phyloP scores from a whole-genome alignment of 2,329 filamentous ascomycete species.

The Ophiocordyceps camponoti-leonardi region DNA sequence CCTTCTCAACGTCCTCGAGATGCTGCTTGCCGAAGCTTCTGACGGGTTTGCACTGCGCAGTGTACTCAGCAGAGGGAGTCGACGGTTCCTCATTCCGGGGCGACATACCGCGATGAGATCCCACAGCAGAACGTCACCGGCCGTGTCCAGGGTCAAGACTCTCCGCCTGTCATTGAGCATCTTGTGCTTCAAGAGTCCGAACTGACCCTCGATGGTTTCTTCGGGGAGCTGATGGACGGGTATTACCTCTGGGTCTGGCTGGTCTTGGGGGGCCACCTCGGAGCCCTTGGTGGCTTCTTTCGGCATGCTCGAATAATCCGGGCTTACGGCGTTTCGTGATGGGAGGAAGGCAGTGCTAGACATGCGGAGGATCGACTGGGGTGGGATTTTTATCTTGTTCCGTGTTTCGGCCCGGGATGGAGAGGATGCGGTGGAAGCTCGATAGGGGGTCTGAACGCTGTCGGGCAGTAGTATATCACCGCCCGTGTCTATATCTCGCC shows the following conservation, averaged over 20 bases:
- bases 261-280: conserved; percentile 11
- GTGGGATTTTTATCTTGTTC: conserved; percentile 50
- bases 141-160: conserved; percentile 83
- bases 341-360: conserved; percentile 74
- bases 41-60: conserved; percentile 58
- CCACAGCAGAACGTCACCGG: conserved; percentile 89
- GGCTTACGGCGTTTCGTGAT: conserved; percentile 30
- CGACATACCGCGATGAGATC: conserved; percentile 62
- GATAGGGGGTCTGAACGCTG: conserved; percentile 25
- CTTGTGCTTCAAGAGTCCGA: conserved; percentile 84
- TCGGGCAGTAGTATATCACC: conserved; percentile 50
- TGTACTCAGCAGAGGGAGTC: background rate
- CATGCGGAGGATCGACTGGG: conserved; percentile 62
- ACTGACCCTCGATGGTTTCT: conserved; percentile 85
- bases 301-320: conserved; percentile 37
- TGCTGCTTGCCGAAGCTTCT: conserved; percentile 89
- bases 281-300: conserved; percentile 24
- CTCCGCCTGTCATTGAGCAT: conserved; percentile 80
- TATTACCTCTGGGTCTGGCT: conserved; percentile 20
- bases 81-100: background rate
- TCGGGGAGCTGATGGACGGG: conserved; percentile 53
- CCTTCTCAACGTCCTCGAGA: conserved; percentile 75
- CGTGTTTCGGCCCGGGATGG: conserved; percentile 14
- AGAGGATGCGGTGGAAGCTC: conserved; percentile 24
- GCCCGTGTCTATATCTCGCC: conserved; percentile 71